These are phyloP conservation scores for Trametes versicolor DNA, from an alignment of 1,284 basidiomycete genomes.

Conservation along the genomic window DNA sequence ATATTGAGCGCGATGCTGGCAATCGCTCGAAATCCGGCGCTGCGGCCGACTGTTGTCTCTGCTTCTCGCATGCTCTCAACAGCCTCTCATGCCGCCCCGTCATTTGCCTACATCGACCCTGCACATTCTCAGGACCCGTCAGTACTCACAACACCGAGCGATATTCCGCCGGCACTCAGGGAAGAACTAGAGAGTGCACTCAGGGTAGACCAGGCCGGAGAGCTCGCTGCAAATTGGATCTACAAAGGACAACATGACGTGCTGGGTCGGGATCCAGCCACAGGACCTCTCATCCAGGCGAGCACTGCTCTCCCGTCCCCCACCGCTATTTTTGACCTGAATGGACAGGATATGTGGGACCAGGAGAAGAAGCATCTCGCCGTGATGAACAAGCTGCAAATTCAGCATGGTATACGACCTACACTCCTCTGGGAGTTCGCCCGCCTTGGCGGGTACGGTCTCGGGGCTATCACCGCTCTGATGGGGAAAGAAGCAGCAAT, in stretches of 20 bases:
- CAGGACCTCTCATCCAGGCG: conserved; percentile 83
- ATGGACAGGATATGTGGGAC: conserved; percentile 92
- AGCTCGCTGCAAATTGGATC: conserved; percentile 94
- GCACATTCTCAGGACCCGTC: conserved; percentile 47
- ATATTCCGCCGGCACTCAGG: conserved; percentile 59
- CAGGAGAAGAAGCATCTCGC: conserved; percentile 93
- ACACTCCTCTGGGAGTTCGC: conserved; percentile 88
- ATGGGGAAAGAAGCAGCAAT: conserved; percentile 95
- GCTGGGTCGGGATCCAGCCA: conserved; percentile 67
- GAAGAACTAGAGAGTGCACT: conserved; percentile 69
- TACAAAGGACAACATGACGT: conserved; percentile 86
- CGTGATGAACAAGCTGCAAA: conserved; percentile 86
- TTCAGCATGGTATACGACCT: conserved; percentile 87
- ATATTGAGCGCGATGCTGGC: conserved; percentile 11
- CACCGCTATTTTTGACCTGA: neutral
- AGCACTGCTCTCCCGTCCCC: conserved; percentile 33
- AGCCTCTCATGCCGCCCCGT: conserved; percentile 33
- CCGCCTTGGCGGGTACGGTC: conserved; percentile 84
- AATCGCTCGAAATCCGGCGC: neutral
- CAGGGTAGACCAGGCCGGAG: conserved; percentile 92
- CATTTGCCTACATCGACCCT: conserved; percentile 49
- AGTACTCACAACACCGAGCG: conserved; percentile 56
- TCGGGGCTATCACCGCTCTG: conserved; percentile 88
- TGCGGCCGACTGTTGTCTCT: conserved; percentile 4
- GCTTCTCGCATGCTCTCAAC: conserved; percentile 27